Evolutionary conservation across 352 stramenopile genomes (phyloP), one percentile per base, ranked within the genome.

Genomic region (Phytopythium litorale): DNA sequence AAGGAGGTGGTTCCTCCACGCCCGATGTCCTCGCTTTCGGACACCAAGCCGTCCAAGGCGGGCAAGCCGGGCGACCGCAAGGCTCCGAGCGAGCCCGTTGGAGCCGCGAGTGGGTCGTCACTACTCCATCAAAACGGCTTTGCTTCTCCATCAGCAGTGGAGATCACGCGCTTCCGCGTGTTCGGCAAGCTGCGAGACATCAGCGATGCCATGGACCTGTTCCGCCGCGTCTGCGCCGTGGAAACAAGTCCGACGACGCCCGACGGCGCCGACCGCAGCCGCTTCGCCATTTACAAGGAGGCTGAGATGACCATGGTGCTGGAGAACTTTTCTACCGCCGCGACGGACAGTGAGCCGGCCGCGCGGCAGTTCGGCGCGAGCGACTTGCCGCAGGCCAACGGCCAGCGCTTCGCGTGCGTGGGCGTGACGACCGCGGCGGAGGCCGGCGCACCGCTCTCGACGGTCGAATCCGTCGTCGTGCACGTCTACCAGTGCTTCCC

Each of bases 401-500:
- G 77, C 56, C 85, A 94, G 63, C 83, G 85, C 28, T 94, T 80
- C 58, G 85, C 85, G 8, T 91, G 81, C 51, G 76, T 92, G 43
- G 57, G 57, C 13, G 32, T 56, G 52, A 23, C 63, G 37, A 64
- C 62, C 3, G 73, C 72, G 42, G 65, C 85, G 15, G 81, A 89
- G 43, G 72, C 76, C 42, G 74, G 89, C 12, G 64, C 90, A 12
- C 75, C 55, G 6, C 55, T 60, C 2, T 61, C 58, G 5, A 69
- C 72, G 46, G 68, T 89, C 13, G 81, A 90, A 51, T 71, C 76
- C 35, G 76, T 91, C 11, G 64, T 67, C 18, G 72, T 94, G 13
- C 77, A 91, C 54, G 85, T 94, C 12, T 92, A 91, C 45, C 85
- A 94, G 56, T 91, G 81, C 55, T 91, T 91, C 30, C 84, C 85